Conservation (phyloP, 371 early-diverging fungal genomes). For the Mortierella sp. region DNA sequence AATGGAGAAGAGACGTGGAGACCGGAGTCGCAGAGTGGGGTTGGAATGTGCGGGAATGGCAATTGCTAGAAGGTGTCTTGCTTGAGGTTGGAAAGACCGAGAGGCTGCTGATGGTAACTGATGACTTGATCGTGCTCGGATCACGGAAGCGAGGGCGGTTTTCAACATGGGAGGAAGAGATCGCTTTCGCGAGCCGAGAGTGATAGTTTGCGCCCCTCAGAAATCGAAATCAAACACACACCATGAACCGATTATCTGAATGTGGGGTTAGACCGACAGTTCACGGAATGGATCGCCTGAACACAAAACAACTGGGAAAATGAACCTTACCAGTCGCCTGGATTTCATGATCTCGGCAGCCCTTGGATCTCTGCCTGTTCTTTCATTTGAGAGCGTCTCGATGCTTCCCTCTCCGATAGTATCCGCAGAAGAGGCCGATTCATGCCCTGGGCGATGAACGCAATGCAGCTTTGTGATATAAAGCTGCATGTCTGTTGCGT, state of each 20-base stretch:
- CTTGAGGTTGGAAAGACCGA: neutral
- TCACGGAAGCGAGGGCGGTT: constrained; percentile 14
- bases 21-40: neutral
- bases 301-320: too few relatives aligned
- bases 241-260: too few relatives aligned
- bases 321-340: constrained; percentile 26
- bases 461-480: constrained; percentile 18
- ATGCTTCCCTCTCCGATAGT: neutral
- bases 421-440: constrained; percentile 4
- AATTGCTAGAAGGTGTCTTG: neutral
- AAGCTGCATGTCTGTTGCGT: constrained; percentile 38
- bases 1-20: neutral
- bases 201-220: too few relatives aligned
- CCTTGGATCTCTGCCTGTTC: neutral
- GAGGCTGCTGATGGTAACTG: neutral
- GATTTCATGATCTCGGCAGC: constrained; percentile 36
- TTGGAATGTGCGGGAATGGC: neutral
- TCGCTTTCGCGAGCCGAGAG: neutral
- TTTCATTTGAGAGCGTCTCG: neutral
- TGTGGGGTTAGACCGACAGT: too few relatives aligned
- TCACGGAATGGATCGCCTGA: too few relatives aligned
- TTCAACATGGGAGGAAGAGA: constrained; percentile 8
- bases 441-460: neutral
- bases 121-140: constrained; percentile 15
- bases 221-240: too few relatives aligned